These are phyloP conservation scores for Chrysanthemum lavandulifolium DNA, from an alignment of 129 eudicot genomes.

Conservation along the genomic window DNA sequence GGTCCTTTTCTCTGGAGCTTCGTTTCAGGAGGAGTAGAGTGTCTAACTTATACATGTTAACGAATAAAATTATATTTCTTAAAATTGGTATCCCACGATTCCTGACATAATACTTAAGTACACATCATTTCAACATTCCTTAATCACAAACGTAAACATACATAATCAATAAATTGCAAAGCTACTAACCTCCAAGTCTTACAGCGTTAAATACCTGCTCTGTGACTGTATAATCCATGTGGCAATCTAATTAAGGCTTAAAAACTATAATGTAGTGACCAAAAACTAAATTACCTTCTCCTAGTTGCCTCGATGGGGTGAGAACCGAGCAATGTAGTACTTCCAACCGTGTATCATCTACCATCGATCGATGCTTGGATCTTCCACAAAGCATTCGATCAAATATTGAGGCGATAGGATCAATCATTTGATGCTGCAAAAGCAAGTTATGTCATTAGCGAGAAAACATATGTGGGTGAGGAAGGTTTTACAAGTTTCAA, in stretches of 20 bases:
- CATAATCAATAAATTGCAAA: too few species aligned
- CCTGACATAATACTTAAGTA: too few species aligned
- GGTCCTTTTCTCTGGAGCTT: too few species aligned
- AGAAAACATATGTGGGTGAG: background rate
- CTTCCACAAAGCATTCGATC: constrained; percentile 88
- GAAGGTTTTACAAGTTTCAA: background rate
- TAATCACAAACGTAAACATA: too few species aligned
- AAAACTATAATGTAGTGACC: background rate
- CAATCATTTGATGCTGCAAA: constrained; percentile 80
- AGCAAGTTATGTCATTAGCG: constrained; percentile 2
- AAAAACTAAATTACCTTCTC: constrained; percentile 59
- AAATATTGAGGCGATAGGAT: constrained; percentile 78
- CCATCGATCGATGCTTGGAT: constrained; percentile 52
- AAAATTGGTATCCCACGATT: too few species aligned
- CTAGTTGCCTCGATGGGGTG: constrained; percentile 92
- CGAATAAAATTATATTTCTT: too few species aligned
- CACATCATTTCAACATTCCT: too few species aligned
- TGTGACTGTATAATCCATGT: background rate
- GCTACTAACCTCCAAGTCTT: too few species aligned
- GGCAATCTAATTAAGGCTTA: background rate
- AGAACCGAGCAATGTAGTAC: constrained; percentile 82
- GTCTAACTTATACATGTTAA: too few species aligned
- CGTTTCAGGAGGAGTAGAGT: too few species aligned
- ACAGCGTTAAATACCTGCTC: too few species aligned
- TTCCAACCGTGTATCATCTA: constrained; percentile 53